Evolutionary conservation across 129 eudicot species (phyloP).

Genomic region (Sambucus nigra): DNA sequence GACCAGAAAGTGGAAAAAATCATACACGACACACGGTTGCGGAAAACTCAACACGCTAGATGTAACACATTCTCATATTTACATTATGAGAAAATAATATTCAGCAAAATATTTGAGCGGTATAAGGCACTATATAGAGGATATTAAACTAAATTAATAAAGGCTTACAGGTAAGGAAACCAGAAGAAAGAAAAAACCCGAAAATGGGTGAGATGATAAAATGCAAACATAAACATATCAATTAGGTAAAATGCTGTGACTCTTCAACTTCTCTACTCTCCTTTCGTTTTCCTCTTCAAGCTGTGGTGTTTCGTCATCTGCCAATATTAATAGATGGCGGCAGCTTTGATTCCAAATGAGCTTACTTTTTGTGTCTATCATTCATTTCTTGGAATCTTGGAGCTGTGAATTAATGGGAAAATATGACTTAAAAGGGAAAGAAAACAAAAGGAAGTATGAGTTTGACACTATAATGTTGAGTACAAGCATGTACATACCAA

Average conservation of each 20-base stretch:
- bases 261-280: conserved; percentile 35
- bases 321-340: not conserved
- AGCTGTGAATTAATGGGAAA: conserved; percentile 26
- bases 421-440: not conserved
- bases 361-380: conserved; percentile 27
- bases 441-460: not conserved
- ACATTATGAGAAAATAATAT: conserved; percentile 20
- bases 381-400: conserved; percentile 42
- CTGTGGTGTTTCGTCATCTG: conserved; percentile 17
- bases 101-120: conserved; percentile 32
- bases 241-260: conserved; percentile 22
- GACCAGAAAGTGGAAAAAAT: not conserved
- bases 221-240: conserved; percentile 13
- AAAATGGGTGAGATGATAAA: not conserved
- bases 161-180: conserved; percentile 10
- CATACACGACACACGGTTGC: conserved; percentile 5
- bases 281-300: conserved; percentile 5
- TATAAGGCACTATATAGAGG: conserved; percentile 25
- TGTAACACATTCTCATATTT: conserved; percentile 16
- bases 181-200: not conserved
- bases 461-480: not conserved
- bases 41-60: conserved; percentile 2
- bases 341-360: conserved; percentile 8
- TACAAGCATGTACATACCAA: conserved; percentile 29
- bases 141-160: conserved; percentile 13